Percentiles rank a stretch among this genome's conserved stretches.
Evolutionary conservation across 1,284 basidiomycete genomes (phyloP).

Genomic region (Ganoderma boninense): DNA sequence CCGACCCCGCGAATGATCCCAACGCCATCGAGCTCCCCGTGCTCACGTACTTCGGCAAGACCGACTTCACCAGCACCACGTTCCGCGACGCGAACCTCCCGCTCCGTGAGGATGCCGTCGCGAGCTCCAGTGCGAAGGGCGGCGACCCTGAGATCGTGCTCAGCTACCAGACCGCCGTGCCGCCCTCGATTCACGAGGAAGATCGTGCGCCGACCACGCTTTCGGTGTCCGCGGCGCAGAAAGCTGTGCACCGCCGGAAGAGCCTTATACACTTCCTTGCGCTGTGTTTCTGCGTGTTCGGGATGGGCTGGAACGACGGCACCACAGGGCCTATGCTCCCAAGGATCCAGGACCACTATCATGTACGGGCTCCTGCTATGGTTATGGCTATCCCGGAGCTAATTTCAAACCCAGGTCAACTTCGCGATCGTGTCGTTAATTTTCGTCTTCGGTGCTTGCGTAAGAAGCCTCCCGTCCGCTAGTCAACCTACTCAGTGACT

Average conservation of each 20-base stretch:
- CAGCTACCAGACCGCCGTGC: constrained; percentile 22
- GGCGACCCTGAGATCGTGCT: constrained; percentile 29
- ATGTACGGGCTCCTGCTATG: too few species aligned
- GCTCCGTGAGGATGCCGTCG: constrained; percentile 17
- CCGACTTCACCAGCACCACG: not conserved
- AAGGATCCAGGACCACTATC: constrained; percentile 60
- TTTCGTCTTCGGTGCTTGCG: constrained; percentile 55
- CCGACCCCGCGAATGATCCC: constrained; percentile 25
- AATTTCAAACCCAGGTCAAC: constrained; percentile 45
- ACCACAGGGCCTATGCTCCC: constrained; percentile 64
- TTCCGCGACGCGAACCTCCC: not conserved
- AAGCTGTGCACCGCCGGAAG: constrained; percentile 19
- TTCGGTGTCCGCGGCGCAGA: constrained; percentile 29
- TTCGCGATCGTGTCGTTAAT: constrained; percentile 58
- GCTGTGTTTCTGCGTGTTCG: constrained; percentile 48
- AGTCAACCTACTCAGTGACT: not conserved
- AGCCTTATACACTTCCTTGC: constrained; percentile 44
- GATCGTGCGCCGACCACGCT: not conserved
- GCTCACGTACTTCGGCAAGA: constrained; percentile 11
- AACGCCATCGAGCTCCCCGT: constrained; percentile 34
- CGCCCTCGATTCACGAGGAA: constrained; percentile 40
- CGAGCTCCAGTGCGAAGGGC: not conserved
- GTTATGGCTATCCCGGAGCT: constrained; percentile 22
- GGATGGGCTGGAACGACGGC: constrained; percentile 67
- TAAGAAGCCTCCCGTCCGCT: constrained; percentile 34